Base-by-base conservation (phyloP, 2,329 filamentous ascomycete genomes). In the Furcasterigmium furcatum region DNA sequence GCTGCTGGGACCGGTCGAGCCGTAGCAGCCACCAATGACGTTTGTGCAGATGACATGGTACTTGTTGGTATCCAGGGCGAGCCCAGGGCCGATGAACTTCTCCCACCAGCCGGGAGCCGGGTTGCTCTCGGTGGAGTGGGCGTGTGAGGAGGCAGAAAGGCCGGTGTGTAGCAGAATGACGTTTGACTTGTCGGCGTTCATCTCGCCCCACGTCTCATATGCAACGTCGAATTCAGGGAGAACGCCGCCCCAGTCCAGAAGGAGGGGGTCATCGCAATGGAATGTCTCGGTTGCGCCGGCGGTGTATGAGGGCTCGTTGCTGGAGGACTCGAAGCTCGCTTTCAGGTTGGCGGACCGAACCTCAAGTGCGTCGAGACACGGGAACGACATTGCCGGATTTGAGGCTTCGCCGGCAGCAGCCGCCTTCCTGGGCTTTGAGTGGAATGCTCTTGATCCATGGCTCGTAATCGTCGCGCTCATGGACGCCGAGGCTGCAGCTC, bases 51-150 rank as follows among this genome's bases (percentile, higher is more conserved):
- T 89, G 49, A 99, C 72, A 60, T 91, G 89, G 72, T 95, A 95
- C 62, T 90, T 92, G 66, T 92, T 72, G 2, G 94, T 99, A 64
- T 99, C 90, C 9, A 99, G 70, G 10, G 90, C 87, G 18, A 79
- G 78, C 1, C 88, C 90, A 0, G 91, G 87, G 0, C 94, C 94
- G 59, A 99, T 97, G 64, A 99, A 99, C 65, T 87, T 92, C 68
- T 99, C 94, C 94, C 94, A 99, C 94, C 94, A 99, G 4, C 94
- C 94, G 0, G 91, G 87, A 63, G 91, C 87, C 0, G 88, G 80
- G 64, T 99, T 99, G 9, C 76, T 72, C 43, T 80, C 76, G n/a
- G 92, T 97, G 47, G 91, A 96, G 61, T 91, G 91, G 2, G 94
- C 94, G 68, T 99, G 94, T 46, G 91, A 97, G 7, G 91, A 96